Evolutionary conservation across 1,284 basidiomycete genomes (phyloP), one percentile per base, ranked within the genome.

Genomic region (Neotropicomus parvogracilis): DNA sequence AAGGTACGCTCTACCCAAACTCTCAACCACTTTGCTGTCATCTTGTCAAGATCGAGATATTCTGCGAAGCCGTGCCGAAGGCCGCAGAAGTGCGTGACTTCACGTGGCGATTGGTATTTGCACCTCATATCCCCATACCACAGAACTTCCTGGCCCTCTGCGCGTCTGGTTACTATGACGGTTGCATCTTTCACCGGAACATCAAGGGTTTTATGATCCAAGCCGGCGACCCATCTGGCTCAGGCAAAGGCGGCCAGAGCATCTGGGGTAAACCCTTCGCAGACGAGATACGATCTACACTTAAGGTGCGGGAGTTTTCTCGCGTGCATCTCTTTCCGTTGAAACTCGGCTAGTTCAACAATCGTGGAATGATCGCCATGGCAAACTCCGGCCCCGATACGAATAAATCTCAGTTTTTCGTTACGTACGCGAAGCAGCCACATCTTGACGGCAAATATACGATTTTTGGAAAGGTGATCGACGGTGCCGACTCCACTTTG

Each of bases 141-240:
- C 60, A 95, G 90, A 99, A 98, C 72, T 99, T 99, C 64, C 77
- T 99, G 20, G 94, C 91, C 0, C 78, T 97, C 14, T 94, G 90
- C 62, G 95, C 94, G 10, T 88, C 91, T 10, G 88, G 87, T 34
- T 87, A 88, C 58, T 99, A 94, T 69, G 80, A 97, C 66, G 77
- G 78, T 51, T 90, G 85, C 60, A 72, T 95, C 21, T 98, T 95
- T 70, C 95, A 98, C 69, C 81, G 91, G 32, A 97, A 91, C 65
- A 95, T 97, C 72, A 91, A 85, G 61, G 86, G 84, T n/a, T 98
- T 97, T 72, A 97, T 97, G 90, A 75, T 88, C 16, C 94, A 97
- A 65, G 91, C 91, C 0, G 93, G 91, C 36, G 91, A 95, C 67
- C 91, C 92, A 10, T 77, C 80, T 6, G 89, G 88, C 38, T 76